These are phyloP conservation scores for Closterium sp. DNA, from an alignment of 139 green algal genomes.

Conservation along the genomic window DNA sequence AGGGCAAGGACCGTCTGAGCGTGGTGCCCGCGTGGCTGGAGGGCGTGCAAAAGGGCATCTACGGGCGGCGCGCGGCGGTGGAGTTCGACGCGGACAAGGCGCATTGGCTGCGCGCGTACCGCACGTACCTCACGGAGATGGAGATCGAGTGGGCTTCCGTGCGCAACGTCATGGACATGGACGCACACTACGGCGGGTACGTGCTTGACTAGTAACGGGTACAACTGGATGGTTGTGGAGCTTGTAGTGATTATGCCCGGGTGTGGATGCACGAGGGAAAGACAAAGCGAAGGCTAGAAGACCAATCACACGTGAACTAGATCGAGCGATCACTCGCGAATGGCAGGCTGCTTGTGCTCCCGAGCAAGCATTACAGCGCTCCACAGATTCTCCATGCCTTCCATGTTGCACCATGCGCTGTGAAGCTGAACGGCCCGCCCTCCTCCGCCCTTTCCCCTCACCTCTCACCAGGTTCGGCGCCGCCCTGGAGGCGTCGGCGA, in stretches of 20 bases:
- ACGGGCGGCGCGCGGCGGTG: constrained; percentile 5
- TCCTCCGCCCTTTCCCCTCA: background rate
- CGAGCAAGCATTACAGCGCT: too few relatives aligned
- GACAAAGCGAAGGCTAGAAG: too few relatives aligned
- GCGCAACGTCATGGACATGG: constrained; percentile 49
- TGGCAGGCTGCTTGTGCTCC: too few relatives aligned
- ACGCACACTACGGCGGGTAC: constrained; percentile 40
- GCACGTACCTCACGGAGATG: background rate
- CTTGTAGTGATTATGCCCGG: too few relatives aligned
- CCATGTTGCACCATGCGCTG: too few relatives aligned
- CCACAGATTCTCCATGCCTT: too few relatives aligned
- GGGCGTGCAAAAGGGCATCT: constrained; percentile 13
- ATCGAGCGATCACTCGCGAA: too few relatives aligned
- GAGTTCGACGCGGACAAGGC: constrained; percentile 30
- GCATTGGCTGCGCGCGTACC: constrained; percentile 25
- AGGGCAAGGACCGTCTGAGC: constrained; percentile 9
- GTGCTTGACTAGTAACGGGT: too few relatives aligned
- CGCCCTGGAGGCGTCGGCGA: background rate
- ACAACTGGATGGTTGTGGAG: too few relatives aligned
- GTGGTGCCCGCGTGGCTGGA: constrained; percentile 22
- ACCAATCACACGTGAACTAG: too few relatives aligned
- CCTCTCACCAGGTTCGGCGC: constrained; percentile 20
- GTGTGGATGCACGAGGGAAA: too few relatives aligned
- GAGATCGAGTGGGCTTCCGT: constrained; percentile 32
- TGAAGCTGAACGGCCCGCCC: background rate